Evolutionary conservation across 495 filamentous ascomycete genomes (phyloP).

Genomic region (Penicillium pulvis): DNA sequence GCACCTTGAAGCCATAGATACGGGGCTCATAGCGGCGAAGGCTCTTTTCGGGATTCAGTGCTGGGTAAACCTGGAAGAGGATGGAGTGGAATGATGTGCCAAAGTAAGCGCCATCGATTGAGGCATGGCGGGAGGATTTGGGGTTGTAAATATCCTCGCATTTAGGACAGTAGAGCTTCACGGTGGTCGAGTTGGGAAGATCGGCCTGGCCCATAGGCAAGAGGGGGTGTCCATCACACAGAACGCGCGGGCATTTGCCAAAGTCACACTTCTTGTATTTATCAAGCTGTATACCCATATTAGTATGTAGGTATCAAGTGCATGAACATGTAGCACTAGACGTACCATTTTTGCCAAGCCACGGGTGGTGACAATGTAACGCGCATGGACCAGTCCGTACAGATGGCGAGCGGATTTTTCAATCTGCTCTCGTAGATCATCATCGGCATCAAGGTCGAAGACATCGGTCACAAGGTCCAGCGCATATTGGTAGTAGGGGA

Average conservation of each 20-base stretch:
- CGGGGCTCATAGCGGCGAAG: constrained; percentile 82
- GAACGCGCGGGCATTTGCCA: constrained; percentile 94
- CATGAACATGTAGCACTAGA: neutral
- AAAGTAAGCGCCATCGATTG: constrained; percentile 97
- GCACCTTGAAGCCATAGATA: constrained; percentile 93
- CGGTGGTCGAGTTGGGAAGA: constrained; percentile 77
- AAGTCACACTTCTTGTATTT: constrained; percentile 99
- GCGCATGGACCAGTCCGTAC: constrained; percentile 93
- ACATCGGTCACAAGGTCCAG: constrained; percentile 99
- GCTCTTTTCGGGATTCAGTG: constrained; percentile 81
- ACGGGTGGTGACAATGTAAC: constrained; percentile 95
- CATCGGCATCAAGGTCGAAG: constrained; percentile 98
- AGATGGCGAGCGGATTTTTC: constrained; percentile 96
- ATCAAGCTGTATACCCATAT: constrained; percentile 66
- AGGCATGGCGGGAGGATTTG: constrained; percentile 92
- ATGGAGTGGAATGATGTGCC: constrained; percentile 98
- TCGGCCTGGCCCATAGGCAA: constrained; percentile 93
- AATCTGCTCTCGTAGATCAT: constrained; percentile 96
- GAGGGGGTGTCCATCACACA: constrained; percentile 88
- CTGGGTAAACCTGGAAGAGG: constrained; percentile 96
- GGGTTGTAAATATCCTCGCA: constrained; percentile 99
- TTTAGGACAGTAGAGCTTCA: constrained; percentile 93
- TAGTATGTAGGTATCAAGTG: neutral
- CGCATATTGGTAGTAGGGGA: constrained; percentile 98
- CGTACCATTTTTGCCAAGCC: constrained; percentile 95